phyloP scores from a whole-genome alignment of 2,329 filamentous ascomycete species.

The Blumeria graminis region DNA sequence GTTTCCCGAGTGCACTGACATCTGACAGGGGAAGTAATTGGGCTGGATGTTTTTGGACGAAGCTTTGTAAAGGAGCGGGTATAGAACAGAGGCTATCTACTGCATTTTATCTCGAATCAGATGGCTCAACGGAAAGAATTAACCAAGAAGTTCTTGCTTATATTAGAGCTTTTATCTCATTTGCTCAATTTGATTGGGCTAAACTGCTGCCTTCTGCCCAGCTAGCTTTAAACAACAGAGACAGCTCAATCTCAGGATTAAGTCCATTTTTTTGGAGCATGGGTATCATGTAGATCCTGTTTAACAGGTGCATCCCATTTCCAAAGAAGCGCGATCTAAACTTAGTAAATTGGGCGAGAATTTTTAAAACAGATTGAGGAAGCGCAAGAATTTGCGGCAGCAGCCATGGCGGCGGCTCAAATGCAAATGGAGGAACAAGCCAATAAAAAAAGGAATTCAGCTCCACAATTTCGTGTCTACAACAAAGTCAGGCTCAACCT shows the following conservation, averaged over 20 bases:
- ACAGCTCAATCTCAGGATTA: background rate
- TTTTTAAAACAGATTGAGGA: too few relatives aligned
- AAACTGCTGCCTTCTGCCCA: background rate
- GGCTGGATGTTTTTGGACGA: background rate
- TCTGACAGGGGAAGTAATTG: background rate
- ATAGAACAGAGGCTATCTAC: background rate
- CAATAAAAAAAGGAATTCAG: too few relatives aligned
- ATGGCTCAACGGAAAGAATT: background rate
- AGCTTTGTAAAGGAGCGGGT: background rate
- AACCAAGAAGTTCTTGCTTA: background rate
- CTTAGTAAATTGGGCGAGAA: too few relatives aligned
- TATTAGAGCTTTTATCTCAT: background rate
- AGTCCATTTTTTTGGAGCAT: background rate
- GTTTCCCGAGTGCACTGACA: background rate
- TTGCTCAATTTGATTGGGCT: background rate
- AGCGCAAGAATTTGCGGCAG: too few relatives aligned
- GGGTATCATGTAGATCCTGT: background rate
- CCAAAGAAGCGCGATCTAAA: too few relatives aligned
- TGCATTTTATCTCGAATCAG: background rate
- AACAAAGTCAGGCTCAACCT: too few relatives aligned
- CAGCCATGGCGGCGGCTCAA: too few relatives aligned
- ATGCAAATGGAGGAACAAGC: too few relatives aligned
- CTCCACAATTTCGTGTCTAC: too few relatives aligned
- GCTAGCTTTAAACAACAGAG: background rate
- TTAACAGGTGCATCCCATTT: background rate